A percentile compares a stretch with the other conserved stretches of the same genome.
These are phyloP conservation scores for Talaromyces sp. DNA, from an alignment of 2,329 filamentous ascomycete species.

Conservation along the genomic window DNA sequence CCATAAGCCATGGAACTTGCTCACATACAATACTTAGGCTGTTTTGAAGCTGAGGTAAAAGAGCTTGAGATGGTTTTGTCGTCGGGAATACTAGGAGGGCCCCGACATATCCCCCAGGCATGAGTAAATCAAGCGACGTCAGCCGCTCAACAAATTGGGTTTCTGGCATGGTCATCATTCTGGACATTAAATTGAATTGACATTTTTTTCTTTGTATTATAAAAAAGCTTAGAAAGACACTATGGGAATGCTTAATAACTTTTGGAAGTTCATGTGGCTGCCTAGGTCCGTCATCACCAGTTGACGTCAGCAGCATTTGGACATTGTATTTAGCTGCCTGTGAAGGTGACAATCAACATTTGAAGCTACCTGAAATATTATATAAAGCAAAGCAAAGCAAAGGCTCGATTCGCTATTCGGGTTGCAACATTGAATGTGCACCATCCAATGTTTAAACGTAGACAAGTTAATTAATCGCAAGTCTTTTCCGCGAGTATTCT, in stretches of 20 bases:
- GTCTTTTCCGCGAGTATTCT: too few species aligned
- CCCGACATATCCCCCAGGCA: not conserved
- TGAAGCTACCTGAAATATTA: not conserved
- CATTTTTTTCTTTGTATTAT: not conserved
- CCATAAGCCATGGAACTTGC: not conserved
- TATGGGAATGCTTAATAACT: not conserved
- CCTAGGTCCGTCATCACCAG: too few species aligned
- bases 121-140: not conserved
- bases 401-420: not conserved
- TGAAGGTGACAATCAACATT: not conserved
- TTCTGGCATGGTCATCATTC: not conserved
- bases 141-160: not conserved
- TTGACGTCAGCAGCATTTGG: not conserved
- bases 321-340: not conserved
- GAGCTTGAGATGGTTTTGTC: not conserved
- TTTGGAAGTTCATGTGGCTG: not conserved
- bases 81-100: not conserved
- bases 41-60: not conserved
- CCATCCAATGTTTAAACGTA: too few species aligned
- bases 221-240: not conserved
- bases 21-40: not conserved
- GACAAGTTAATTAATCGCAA: too few species aligned
- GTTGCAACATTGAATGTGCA: not conserved
- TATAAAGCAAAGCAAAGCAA: not conserved
- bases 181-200: not conserved